Evolutionary conservation across 2,329 filamentous ascomycete species (phyloP), one percentile per base, ranked within the genome.

Genomic region (Colletotrichum musae): DNA sequence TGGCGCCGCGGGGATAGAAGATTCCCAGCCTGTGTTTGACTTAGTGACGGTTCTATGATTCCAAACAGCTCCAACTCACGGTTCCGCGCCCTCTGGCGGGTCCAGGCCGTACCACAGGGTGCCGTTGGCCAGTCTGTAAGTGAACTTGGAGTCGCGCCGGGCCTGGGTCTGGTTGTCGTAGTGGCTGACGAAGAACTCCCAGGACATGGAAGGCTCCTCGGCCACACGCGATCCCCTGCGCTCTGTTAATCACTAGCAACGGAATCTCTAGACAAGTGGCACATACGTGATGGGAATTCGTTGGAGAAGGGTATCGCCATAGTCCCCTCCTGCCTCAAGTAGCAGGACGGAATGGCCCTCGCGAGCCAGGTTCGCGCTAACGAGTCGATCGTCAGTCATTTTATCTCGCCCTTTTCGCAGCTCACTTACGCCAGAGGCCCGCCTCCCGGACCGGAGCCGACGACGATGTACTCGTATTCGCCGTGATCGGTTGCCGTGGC

Each of bases 1-100:
- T 74, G 16, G 73, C 75, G 16, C 75, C 74, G 15, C 76, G 57
- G 1, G 75, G 76, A 51, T 77, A 77, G n/a, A 71, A 68, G 7
- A 76, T 72, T 2, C 76, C 75, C 32, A 72, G 62, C 32, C 53
- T 70, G 26, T 41, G 5, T 36, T 36, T 47, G 7, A 26, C n/a
- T 18, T 10, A 32, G n/a, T 48, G 7, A 52, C 16, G 9, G 12
- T 21, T 41, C 5, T 24, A 2, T 64, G 18, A 13, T 28, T 21
- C 2, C 12, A 6, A 6, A 28, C 21, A 5, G 18, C 1, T 50
- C 5, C n/a, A 4, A 67, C 70, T 51, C 66, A 73, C 70, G 71
- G 71, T n/a, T 45, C 60, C 9, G 72, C 70, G 13, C 48, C 72
- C 16, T 72, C 53, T 1, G 72, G 72, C 12, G 72, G 68, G n/a